Evolutionary conservation across 192 early-diverging fungal species (phyloP).

Genomic region (Podila minutissima): DNA sequence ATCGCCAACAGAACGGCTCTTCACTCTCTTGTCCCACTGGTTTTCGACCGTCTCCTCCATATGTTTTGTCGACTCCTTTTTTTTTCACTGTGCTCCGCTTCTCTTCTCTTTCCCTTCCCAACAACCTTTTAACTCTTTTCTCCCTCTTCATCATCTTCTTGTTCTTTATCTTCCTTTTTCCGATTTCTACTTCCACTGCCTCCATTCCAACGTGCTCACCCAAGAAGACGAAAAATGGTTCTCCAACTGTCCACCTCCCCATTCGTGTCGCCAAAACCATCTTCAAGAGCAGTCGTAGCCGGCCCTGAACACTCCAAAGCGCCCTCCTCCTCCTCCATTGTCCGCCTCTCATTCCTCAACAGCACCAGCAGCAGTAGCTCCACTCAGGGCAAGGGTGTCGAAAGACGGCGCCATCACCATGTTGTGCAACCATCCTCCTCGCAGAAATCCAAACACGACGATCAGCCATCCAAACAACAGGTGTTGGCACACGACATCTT

Average conservation of each 20-base stretch:
- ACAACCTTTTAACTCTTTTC: no score
- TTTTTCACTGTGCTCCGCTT: not conserved
- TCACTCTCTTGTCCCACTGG: not conserved
- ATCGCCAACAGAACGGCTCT: no score
- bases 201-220: no score
- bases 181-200: not conserved
- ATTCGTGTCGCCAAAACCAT: not conserved
- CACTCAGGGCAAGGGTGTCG: not conserved
- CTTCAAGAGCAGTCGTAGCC: not conserved
- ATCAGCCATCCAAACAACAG: not conserved
- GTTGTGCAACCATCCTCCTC: no score
- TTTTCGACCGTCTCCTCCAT: not conserved
- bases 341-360: constrained; percentile 21
- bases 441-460: no score
- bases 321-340: constrained; percentile 10
- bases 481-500: not conserved
- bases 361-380: not conserved
- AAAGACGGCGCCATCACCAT: not conserved
- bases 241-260: constrained; percentile 27
- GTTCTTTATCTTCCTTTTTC: not conserved
- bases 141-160: not conserved
- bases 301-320: not conserved
- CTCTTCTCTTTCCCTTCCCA: not conserved
- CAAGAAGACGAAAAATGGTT: constrained; percentile 13
- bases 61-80: not conserved